Conservation (phyloP, 73 alveolate species). For the Paramecium bursaria region DNA sequence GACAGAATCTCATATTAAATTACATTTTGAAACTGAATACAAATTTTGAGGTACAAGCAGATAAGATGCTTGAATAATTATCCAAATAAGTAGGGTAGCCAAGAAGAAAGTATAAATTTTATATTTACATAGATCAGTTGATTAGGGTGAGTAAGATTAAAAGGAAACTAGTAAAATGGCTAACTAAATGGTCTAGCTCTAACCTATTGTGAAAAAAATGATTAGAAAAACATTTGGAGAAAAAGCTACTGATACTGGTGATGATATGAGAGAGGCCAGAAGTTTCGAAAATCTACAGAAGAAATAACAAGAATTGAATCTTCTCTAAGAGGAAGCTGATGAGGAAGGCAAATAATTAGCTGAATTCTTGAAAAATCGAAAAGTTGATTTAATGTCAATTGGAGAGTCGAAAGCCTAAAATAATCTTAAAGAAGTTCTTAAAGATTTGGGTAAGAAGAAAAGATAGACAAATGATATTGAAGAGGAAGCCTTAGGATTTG, state of each 20-base stretch:
- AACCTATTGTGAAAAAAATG: conserved; percentile 51
- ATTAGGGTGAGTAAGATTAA: conserved; percentile 11
- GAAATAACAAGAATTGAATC: conserved; percentile 56
- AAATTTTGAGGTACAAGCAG: conserved; percentile 51
- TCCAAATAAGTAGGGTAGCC: conserved; percentile 10
- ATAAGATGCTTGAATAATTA: conserved; percentile 31
- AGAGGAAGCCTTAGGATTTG: conserved; percentile 40
- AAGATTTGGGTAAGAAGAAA: conserved; percentile 62
- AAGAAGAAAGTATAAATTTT: conserved; percentile 59
- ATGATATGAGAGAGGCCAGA: conserved; percentile 66
- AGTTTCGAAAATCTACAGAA: conserved; percentile 33
- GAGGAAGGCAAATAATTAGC: conserved; percentile 28
- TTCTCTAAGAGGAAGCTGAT: conserved; percentile 57
- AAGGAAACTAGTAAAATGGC: conserved; percentile 58
- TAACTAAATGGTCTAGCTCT: conserved; percentile 37
- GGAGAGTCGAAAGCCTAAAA: conserved; percentile 68
- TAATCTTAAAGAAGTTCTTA: conserved; percentile 53
- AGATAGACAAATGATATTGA: conserved; percentile 62
- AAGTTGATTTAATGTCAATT: conserved; percentile 30
- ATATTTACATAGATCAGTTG: no score
- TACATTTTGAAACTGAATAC: conserved; percentile 43
- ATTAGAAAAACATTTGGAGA: conserved; percentile 52
- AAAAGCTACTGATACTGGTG: conserved; percentile 68
- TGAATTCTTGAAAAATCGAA: conserved; percentile 67
- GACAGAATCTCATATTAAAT: conserved; percentile 41